Base-by-base conservation (phyloP, 2,329 filamentous ascomycete species). In the Fusarium oxysporum region DNA sequence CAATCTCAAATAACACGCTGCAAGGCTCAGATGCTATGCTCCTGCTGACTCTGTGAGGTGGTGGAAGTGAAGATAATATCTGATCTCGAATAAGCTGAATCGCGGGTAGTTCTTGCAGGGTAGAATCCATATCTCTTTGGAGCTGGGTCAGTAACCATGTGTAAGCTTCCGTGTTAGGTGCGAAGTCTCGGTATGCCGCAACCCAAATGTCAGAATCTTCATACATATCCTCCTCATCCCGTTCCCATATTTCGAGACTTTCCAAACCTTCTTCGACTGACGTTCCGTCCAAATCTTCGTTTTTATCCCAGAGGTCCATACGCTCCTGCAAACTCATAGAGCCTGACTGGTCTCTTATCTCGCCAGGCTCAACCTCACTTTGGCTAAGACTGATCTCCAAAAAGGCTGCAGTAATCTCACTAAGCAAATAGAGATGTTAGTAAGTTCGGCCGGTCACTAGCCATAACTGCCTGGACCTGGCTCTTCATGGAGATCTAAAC, bases 231-330 rank as follows among this genome's bases (percentile, higher is more conserved):
- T 28, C 43, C 25, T 28, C 43, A 17, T 28, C 43, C 25, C 11
- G 1, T 1, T 45, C 43, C 11, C 1, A 5, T 28, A 28, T 13
- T 12, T 45, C 25, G 14, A 28, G 17, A 17, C 12, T 21, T 2
- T 45, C 17, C 16, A 28, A 11, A 7, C 5, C 23, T 5, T 28
- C 43, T 28, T 10, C 12, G 9, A 28, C 9, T 14, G 5, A 28
- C 0, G 7, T 0, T 7, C 8, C 25, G 11, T 28, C 17, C 8
- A 8, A 6, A 9, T 28, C 11, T 21, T 45, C 43, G 10, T 8
- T 45, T 28, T 45, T 19, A 1, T 45, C 43, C 48, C 32, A 35
- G 10, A 51, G 48, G 21, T 23, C 32, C 48, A 45, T 21, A 6
- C 17, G 25, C 17, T 45, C 43, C 9, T 12, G 12, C 4, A 28